phyloP scores from a whole-genome alignment of 2,329 filamentous ascomycete species.

The Aspergillus hortae region DNA sequence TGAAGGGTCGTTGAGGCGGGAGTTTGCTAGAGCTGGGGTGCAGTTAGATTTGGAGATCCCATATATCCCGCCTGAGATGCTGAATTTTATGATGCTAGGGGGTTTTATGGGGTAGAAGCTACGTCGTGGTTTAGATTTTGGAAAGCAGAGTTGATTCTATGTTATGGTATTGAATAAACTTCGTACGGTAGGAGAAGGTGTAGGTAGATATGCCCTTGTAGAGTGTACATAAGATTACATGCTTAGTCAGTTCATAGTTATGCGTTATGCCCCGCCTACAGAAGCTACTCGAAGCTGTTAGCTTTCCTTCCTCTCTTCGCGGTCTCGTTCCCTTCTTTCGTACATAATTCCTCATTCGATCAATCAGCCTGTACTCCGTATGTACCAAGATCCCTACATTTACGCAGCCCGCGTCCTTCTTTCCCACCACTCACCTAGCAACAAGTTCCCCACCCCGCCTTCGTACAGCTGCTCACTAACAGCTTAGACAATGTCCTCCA shows the following conservation, averaged over 20 bases:
- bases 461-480: slow-evolving; percentile 1
- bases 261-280: not conserved
- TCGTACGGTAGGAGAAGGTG: too few relatives aligned
- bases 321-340: too few relatives aligned
- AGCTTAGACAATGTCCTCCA: slow-evolving; percentile 23
- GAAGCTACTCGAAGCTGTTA: not conserved
- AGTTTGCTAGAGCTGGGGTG: not conserved
- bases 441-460: not conserved
- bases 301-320: too few relatives aligned
- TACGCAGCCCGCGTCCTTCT: not conserved
- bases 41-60: not conserved
- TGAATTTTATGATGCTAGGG: not conserved
- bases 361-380: too few relatives aligned
- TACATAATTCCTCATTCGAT: too few relatives aligned
- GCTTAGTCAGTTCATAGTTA: too few relatives aligned
- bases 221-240: too few relatives aligned
- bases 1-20: not conserved
- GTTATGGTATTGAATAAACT: too few relatives aligned
- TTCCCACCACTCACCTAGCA: not conserved
- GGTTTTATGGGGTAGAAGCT: not conserved
- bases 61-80: not conserved
- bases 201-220: too few relatives aligned
- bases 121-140: too few relatives aligned
- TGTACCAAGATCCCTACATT: not conserved
- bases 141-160: too few relatives aligned